Evolutionary conservation across 257 asterid genomes (phyloP), one percentile per base, ranked within the genome.

Genomic region (Penstemon davidsonii): DNA sequence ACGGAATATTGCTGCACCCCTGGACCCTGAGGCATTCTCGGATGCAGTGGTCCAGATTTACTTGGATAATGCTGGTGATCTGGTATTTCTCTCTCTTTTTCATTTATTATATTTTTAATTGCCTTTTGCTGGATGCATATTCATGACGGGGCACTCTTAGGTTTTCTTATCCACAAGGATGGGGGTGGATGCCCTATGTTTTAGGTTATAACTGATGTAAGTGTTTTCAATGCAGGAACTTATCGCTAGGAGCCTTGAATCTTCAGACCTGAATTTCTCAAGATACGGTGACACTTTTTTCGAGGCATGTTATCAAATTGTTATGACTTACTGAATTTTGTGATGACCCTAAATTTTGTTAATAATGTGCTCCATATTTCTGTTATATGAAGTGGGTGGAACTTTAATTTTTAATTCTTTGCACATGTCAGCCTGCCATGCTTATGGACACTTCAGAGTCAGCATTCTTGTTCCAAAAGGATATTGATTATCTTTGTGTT

Each of bases 41-140:
- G 99, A 93, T 90, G 99, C 97, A 90, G 99, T 90, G 91, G 96
- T 94, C 92, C 96, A 94, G 96, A 87, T 94, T 66, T 94, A 90
- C 82, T 81, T 94, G 90, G 99, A 94, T 84, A 94, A 94, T 90
- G 96, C 97, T 87, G 99, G 99, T 91, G 99, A 94, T 88, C 82
- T 94, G 96, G 99, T 94, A 90, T 57, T 60, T 61, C 39, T 3
- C 33, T 25, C 33, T 25, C 11, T 46, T 6, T 53, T 49, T 41
- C 18, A 25, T 44, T 43, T 66, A 9, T 56, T 47, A 53, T 10
- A 8, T 62, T 61, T 45, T 47, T 61, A 61, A 19, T 55, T 60
- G 46, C 25, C 54, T 42, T 3, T 33, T 57, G 42, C 37, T 70
- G 60, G 72, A 12, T 64, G 39, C 50, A 42, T 55, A 4, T 37